phyloP scores from a whole-genome alignment of 805 yeast genomes.

The Cyberlindnera petersonii region DNA sequence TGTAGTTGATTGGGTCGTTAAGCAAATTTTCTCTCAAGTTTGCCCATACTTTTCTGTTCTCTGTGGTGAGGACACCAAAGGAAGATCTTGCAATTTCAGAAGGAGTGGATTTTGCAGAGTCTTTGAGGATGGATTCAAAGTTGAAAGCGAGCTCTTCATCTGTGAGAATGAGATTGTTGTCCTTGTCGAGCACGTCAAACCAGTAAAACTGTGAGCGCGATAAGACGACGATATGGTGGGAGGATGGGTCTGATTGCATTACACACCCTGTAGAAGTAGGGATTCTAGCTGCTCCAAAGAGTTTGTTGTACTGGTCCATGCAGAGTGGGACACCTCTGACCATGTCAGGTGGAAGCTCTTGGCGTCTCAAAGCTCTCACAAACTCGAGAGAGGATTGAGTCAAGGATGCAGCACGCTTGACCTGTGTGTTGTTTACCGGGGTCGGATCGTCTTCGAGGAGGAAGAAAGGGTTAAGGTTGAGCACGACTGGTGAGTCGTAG shows the following conservation, averaged over 20 bases:
- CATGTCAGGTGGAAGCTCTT: constrained; percentile 68
- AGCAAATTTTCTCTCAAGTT: constrained; percentile 53
- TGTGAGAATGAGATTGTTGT: constrained; percentile 65
- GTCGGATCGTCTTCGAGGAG: constrained; percentile 90
- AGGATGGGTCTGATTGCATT: constrained; percentile 72
- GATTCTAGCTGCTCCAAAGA: constrained; percentile 84
- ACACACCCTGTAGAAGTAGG: constrained; percentile 82
- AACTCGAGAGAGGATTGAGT: constrained; percentile 76
- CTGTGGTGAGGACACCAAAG: constrained; percentile 87
- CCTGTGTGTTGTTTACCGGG: constrained; percentile 43
- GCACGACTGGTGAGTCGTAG: constrained; percentile 87
- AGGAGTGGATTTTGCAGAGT: constrained; percentile 49
- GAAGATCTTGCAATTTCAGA: constrained; percentile 75
- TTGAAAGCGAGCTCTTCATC: constrained; percentile 75
- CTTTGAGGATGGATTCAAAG: constrained; percentile 70
- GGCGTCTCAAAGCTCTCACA: constrained; percentile 70
- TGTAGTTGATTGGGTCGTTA: constrained; percentile 52
- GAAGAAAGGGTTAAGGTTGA: constrained; percentile 87
- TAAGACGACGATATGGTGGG: constrained; percentile 78
- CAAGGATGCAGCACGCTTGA: constrained; percentile 76
- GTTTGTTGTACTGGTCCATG: constrained; percentile 86
- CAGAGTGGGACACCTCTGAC: constrained; percentile 67
- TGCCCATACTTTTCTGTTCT: constrained; percentile 87
- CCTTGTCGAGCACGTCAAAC: constrained; percentile 83
- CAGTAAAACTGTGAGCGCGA: constrained; percentile 88